phyloP scores from a whole-genome alignment of 108 stramenopile species.

The Discostella stelligeroides region DNA sequence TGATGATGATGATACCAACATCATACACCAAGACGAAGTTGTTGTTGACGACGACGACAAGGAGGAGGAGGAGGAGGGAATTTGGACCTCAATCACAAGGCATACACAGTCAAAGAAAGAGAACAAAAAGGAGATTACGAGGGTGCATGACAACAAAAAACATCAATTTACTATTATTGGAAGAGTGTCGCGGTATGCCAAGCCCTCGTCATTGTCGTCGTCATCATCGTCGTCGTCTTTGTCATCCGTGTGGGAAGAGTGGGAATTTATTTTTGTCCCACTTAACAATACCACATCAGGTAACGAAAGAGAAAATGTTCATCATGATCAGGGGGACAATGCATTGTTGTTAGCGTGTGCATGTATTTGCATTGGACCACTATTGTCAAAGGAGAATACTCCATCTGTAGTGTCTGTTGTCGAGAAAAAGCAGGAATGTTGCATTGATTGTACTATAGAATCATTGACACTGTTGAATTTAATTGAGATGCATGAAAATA shows the following conservation, averaged over 20 bases:
- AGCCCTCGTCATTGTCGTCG: background rate
- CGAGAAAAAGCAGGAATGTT: no score
- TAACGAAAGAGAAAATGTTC: background rate
- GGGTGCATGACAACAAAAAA: background rate
- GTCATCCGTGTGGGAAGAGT: conserved; percentile 20
- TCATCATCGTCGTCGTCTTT: no score
- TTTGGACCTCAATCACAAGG: conserved; percentile 18
- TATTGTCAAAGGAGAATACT: background rate
- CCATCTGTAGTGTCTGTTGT: no score
- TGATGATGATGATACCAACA: conserved; percentile 20
- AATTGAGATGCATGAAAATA: no score
- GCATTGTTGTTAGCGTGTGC: conserved; percentile 17
- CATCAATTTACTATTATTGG: conserved; percentile 36
- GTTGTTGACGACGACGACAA: no score
- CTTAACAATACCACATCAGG: background rate
- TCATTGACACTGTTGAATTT: no score
- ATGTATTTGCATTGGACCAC: conserved; percentile 37
- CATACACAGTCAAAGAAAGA: background rate
- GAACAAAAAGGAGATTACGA: background rate
- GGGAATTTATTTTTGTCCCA: conserved; percentile 46
- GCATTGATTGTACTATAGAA: no score
- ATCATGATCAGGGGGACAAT: background rate
- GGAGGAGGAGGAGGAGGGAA: conserved; percentile 22
- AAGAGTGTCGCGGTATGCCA: conserved; percentile 4
- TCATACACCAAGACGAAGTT: conserved; percentile 1